These are phyloP conservation scores for Schoenoplectus tabernaemontani DNA, from an alignment of 202 grass and related monocot genomes.

Conservation along the genomic window DNA sequence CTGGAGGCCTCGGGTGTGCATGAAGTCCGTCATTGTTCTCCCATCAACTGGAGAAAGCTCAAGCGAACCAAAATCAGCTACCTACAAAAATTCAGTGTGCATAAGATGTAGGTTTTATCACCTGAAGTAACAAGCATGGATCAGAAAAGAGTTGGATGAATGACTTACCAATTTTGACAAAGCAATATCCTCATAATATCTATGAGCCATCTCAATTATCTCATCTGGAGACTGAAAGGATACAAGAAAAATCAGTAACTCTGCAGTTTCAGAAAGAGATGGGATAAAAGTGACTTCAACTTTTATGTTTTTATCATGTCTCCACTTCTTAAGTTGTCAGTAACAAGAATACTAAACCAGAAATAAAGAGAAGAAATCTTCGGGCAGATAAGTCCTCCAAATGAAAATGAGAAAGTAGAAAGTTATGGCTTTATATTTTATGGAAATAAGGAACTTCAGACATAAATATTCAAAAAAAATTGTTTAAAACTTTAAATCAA, in stretches of 20 bases:
- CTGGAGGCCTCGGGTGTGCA: slow-evolving; percentile 94
- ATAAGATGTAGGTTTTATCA: slow-evolving; percentile 1
- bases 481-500: not conserved
- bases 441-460: not conserved
- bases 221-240: slow-evolving; percentile 69
- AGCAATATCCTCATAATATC: slow-evolving; percentile 87
- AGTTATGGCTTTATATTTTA: not conserved
- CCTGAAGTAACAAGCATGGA: not conserved
- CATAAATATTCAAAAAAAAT: not conserved
- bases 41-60: slow-evolving; percentile 99
- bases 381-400: not conserved
- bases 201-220: slow-evolving; percentile 89
- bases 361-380: not conserved
- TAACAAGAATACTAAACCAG: not conserved
- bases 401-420: not conserved
- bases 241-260: slow-evolving; percentile 19
- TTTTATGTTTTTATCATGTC: not conserved
- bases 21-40: slow-evolving; percentile 99
- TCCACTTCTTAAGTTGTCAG: not conserved
- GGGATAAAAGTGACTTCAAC: not conserved
- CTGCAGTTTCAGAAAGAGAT: not conserved
- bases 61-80: slow-evolving; percentile 90
- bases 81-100: slow-evolving; percentile 29
- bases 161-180: slow-evolving; percentile 81
- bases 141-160: not conserved